Evolutionary conservation across 2,329 filamentous ascomycete species (phyloP).

Genomic region (Didymella segeticola): DNA sequence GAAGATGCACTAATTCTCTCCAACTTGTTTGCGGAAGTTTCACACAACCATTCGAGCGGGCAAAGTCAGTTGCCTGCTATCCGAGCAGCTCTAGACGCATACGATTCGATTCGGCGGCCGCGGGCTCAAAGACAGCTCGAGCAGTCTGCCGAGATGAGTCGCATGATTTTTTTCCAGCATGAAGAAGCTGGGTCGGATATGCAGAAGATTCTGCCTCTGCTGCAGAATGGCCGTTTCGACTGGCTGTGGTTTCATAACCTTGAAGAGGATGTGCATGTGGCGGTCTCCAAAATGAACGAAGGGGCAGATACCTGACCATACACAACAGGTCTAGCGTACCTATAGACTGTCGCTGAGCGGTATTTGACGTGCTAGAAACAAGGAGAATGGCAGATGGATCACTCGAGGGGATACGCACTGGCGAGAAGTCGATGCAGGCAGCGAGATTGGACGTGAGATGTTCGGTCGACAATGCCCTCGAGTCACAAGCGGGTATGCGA

Average conservation of each 20-base stretch:
- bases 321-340: background rate
- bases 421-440: too few relatives aligned
- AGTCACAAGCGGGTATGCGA: background rate
- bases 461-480: too few relatives aligned
- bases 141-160: constrained; percentile 20
- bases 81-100: constrained; percentile 29
- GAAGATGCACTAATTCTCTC: constrained; percentile 40
- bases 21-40: constrained; percentile 20
- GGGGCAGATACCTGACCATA: background rate
- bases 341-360: background rate
- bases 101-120: constrained; percentile 31
- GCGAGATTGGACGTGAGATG: too few relatives aligned
- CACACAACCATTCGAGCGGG: background rate
- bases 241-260: constrained; percentile 14
- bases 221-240: constrained; percentile 2
- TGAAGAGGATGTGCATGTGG: background rate
- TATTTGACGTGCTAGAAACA: too few relatives aligned
- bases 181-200: constrained; percentile 20
- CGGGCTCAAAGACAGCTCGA: constrained; percentile 34
- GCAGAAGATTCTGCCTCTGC: constrained; percentile 2
- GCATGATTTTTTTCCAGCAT: constrained; percentile 25
- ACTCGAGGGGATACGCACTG: too few relatives aligned
- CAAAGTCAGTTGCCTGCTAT: background rate
- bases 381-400: too few relatives aligned
- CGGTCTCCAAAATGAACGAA: background rate